Evolutionary conservation across 2,329 filamentous ascomycete species (phyloP), one percentile per base, ranked within the genome.

Genomic region (Talaromyces sp.): DNA sequence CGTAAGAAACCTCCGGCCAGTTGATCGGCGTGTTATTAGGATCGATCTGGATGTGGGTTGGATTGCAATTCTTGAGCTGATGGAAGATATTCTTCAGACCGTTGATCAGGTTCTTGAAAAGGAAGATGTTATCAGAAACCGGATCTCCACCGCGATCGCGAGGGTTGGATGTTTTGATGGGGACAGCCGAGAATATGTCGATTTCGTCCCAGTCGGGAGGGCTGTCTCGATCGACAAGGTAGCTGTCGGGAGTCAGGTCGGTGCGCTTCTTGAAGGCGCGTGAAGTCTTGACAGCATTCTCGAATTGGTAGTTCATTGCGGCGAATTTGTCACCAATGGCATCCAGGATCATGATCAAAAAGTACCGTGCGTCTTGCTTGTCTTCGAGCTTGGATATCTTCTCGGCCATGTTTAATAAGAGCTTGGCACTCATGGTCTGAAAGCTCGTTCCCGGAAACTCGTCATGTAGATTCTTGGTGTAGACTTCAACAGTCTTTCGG

Each of bases 281-380:
- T 12, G 92, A 96, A 5, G 96, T 83, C 78, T 98, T 99, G 53
- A 96, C 90, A 16, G 95, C 92, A 75, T 99, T 99, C 42, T 89
- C 85, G 72, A 96, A 98, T 74, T 98, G 92, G 61, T 91, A 85
- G 72, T 99, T 99, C 95, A 99, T 99, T 2, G 92, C 88, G 1
- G 93, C 93, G 72, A 99, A 98, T 73, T 99, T 99, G 72, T 99
- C 95, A 56, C 91, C 95, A 68, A 99, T 98, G 9, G 96, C 95
- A 75, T 98, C 96, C 61, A 99, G 80, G 52, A 99, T 98, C 87
- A 96, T 95, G 71, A 99, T 92, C 64, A 99, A 80, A 73, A 96
- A 96, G 74, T 98, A 93, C 5, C 96, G 88, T 28, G 95, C 95
- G 74, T 99, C 94, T 51, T 89, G 87, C 78, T 98, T 99, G 73